Base-by-base conservation (phyloP, 768 basidiomycete genomes). In the Rhodosporidiobolus odoratus region DNA sequence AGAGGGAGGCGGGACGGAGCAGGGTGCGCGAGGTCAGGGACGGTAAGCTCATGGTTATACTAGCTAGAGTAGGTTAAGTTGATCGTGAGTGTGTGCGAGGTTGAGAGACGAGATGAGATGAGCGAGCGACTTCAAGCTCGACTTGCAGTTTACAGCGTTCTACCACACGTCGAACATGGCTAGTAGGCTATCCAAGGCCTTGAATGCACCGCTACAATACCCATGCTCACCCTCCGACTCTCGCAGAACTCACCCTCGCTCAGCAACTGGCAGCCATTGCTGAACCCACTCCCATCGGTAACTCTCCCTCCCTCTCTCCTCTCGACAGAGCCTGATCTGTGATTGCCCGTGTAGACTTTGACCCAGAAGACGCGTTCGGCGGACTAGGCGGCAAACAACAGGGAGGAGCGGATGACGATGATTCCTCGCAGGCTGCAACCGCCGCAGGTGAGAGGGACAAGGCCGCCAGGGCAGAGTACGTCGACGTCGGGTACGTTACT, bases 221-320 rank as follows among this genome's bases (percentile, higher is more conserved):
- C 43, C 43, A 23, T 9, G 32, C 41, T 66, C 8, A 37, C 45
- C 27, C 10, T 8, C 38, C 1, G 19, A 19, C 34, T 0, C 40
- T 1, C 8, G 8, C 74, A 76, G 76, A 78, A 25, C 70, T 76
- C 16, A 79, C 80, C 4, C 77, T 83, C 25, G 79, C 81, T 4
- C 85, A 94, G 78, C 92, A 95, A 77, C 86, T 96, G 50, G 88
- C 88, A 45, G 84, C 88, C 77, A 85, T 97, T 34, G 85, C 90
- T 57, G 85, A 89, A 61, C 81, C 87, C 30, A 84, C 86, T 17
- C 89, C 89, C 58, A 80, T 82, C 45, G 89, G 91, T 88, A 76
- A 69, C 84, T 80, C 58, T n/a, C 38, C 35, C 38, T n/a, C 57
- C 45, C 30, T 48, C 75, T 69, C 58, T 40, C 48, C 52, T 52